Evolutionary conservation across 768 basidiomycete genomes (phyloP), one percentile per base, ranked within the genome.

Genomic region (Phylloporus sp.): DNA sequence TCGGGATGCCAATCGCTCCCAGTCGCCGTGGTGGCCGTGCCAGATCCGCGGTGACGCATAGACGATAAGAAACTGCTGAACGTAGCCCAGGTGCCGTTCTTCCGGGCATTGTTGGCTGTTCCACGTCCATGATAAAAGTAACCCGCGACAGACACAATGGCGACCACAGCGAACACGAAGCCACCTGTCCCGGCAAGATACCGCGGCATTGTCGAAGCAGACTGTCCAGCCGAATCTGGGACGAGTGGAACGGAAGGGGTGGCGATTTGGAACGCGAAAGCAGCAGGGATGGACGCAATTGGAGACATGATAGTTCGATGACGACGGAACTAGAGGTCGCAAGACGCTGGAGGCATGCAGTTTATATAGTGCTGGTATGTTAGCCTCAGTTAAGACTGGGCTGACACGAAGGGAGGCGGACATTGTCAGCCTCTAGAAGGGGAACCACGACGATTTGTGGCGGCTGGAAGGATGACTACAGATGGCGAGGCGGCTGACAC

Each of bases 291-390:
- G 57, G 57, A 36, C 0, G 57, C 55, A 6, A 63, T 49, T 1
- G 62, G 62, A 28, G 62, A 59, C 62, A 63, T 61, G 51, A 46
- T 46, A 2, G 23, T 40, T 54, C 35, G n/a, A 52, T 34, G 10
- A 40, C 5, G 44, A n/a, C 1, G 6, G 31, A 20, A 35, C 26
- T 22, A 26, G 32, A 31, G 42, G 26, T 9, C 5, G n/a, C 18
- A 16, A 16, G 24, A 23, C 22, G n/a, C n/a, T n/a, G 29, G 22
- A 4, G 42, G 11, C 27, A 24, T n/a, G 35, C 8, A 1, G 16
- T 39, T 46, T 59, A 54, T 62, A 56, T 52, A 39, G 4, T 13
- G 6, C 35, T 18, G 6, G 27, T 10, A 45, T 55, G 56, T 47
- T 15, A 38, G 53, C 56, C 56, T 26, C 44, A 12, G 34, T 47